Conservation (phyloP, 768 basidiomycete genomes). For the Phaffia tasmanica region DNA sequence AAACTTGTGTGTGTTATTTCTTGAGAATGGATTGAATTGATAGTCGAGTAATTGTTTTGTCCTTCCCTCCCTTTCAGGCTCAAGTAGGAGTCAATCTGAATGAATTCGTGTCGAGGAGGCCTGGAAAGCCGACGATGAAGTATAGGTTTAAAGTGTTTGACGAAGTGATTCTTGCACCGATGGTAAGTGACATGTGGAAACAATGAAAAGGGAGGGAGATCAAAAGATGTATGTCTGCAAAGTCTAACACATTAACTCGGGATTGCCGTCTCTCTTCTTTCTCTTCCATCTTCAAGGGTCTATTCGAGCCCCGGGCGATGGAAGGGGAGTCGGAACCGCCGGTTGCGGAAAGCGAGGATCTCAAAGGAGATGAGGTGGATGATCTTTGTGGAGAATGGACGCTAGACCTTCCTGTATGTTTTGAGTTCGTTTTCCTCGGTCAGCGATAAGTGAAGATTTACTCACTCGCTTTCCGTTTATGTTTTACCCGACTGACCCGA, state of each 20-base stretch:
- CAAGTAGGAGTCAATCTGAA: slow-evolving; percentile 83
- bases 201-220: not conserved
- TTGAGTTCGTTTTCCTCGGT: not conserved
- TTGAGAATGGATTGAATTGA: not conserved
- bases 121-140: slow-evolving; percentile 66
- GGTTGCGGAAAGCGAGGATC: slow-evolving; percentile 30
- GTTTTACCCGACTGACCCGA: not conserved
- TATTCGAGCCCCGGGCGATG: slow-evolving; percentile 87
- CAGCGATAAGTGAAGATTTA: not conserved
- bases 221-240: not conserved
- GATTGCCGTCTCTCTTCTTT: not conserved
- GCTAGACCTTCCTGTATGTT: slow-evolving; percentile 21
- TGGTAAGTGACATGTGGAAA: slow-evolving; percentile 47
- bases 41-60: not conserved
- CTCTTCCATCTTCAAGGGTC: slow-evolving; percentile 46
- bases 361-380: slow-evolving; percentile 4
- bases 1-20: not conserved
- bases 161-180: slow-evolving; percentile 85
- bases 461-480: not conserved
- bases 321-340: slow-evolving; percentile 70
- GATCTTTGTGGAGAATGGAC: not conserved
- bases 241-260: not conserved
- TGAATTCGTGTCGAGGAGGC: slow-evolving; percentile 74
- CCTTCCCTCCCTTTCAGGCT: slow-evolving; percentile 5
- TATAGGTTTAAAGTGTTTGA: slow-evolving; percentile 86